Percentiles rank a stretch among this genome's conserved stretches.
phyloP scores from a whole-genome alignment of 2,329 filamentous ascomycete species.

The Hypomyces perniciosus region DNA sequence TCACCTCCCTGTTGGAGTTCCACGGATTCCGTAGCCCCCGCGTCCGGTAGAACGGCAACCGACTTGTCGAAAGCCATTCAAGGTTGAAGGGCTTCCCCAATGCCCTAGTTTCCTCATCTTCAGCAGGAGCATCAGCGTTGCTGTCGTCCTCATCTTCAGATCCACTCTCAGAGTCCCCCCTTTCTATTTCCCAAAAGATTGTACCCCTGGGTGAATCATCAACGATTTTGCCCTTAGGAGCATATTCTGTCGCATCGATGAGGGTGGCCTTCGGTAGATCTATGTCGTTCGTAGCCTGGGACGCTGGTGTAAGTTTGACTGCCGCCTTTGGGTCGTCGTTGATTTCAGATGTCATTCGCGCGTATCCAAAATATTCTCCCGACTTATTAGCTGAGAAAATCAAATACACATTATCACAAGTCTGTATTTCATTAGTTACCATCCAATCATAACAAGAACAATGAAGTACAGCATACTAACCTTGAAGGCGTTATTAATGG shows the following conservation, averaged over 20 bases:
- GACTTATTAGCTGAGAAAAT: conserved; percentile 97
- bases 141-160: conserved; percentile 39
- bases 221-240: conserved; percentile 79
- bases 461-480: conserved; percentile 38
- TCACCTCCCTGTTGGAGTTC: conserved; percentile 93
- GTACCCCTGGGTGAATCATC: conserved; percentile 91
- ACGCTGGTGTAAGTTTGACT: conserved; percentile 62
- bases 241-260: conserved; percentile 70
- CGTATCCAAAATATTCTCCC: conserved; percentile 94
- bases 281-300: conserved; percentile 50
- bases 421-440: conserved; percentile 39
- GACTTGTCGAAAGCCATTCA: conserved; percentile 79
- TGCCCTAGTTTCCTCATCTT: conserved; percentile 50
- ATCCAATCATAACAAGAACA: background rate
- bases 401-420: conserved; percentile 77
- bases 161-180: conserved; percentile 45
- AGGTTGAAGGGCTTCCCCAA: conserved; percentile 91
- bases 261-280: conserved; percentile 74
- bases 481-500: conserved; percentile 74
- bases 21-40: conserved; percentile 84
- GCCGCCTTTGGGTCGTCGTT: conserved; percentile 66
- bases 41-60: conserved; percentile 83
- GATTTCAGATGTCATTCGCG: conserved; percentile 81
- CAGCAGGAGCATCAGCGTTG: conserved; percentile 31
- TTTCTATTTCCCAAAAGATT: conserved; percentile 90